phyloP scores from a whole-genome alignment of 495 filamentous ascomycete genomes.

The Penicillium bovifimosum region DNA sequence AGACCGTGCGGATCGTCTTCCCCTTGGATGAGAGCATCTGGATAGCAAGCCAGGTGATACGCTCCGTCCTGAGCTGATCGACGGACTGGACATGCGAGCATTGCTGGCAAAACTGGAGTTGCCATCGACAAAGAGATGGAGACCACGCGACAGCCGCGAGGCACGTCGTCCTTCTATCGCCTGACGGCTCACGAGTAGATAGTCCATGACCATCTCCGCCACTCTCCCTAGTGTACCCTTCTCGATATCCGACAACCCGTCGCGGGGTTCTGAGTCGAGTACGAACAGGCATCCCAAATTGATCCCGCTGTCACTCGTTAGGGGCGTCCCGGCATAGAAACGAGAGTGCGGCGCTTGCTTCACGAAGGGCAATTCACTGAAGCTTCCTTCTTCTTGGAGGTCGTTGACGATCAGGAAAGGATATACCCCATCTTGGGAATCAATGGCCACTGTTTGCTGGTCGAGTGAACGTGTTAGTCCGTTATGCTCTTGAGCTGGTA shows the following conservation, averaged over 20 bases:
- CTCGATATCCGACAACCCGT: slow-evolving; percentile 16
- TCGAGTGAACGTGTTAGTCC: neutral
- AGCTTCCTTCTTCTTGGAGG: slow-evolving; percentile 24
- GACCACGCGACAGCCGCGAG: slow-evolving; percentile 46
- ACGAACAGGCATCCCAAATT: slow-evolving; percentile 61
- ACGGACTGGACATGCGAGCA: neutral
- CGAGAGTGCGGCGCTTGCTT: slow-evolving; percentile 21
- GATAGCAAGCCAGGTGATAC: neutral
- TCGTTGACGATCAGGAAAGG: slow-evolving; percentile 26
- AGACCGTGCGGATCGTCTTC: neutral
- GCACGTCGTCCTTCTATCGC: slow-evolving; percentile 43
- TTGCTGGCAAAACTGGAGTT: slow-evolving; percentile 18
- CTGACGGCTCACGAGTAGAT: slow-evolving; percentile 46
- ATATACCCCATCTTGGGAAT: slow-evolving; percentile 2
- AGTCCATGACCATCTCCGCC: slow-evolving; percentile 48
- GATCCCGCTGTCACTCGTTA: slow-evolving; percentile 56
- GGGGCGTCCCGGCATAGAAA: slow-evolving; percentile 34
- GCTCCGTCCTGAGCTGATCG: neutral
- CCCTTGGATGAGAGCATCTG: neutral
- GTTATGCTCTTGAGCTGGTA: slow-evolving; percentile 10
- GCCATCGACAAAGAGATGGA: slow-evolving; percentile 51
- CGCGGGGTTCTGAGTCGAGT: slow-evolving; percentile 38
- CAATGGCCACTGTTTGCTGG: slow-evolving; percentile 5
- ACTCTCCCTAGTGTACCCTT: slow-evolving; percentile 30
- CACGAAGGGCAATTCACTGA: slow-evolving; percentile 27